Percentiles rank a stretch among this genome's conserved stretches.
These are phyloP conservation scores for Candida labiduridarum DNA, from an alignment of 1,139 yeast species.

Conservation along the genomic window DNA sequence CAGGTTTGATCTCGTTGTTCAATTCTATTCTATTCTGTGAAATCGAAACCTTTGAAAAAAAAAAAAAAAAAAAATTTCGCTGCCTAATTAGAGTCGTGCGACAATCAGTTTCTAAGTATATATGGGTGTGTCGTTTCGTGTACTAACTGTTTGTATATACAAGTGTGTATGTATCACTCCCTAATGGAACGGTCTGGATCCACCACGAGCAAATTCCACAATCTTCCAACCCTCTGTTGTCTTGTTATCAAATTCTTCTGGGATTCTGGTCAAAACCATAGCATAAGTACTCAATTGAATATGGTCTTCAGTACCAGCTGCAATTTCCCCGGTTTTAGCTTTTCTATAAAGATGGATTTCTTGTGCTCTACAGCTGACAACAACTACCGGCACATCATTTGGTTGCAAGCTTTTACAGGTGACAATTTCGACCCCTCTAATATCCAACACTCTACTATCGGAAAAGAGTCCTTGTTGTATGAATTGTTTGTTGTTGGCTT, in stretches of 20 bases:
- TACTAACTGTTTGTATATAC: conserved; percentile 9
- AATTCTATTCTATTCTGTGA: background rate
- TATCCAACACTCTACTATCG: conserved; percentile 89
- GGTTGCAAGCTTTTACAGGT: conserved; percentile 90
- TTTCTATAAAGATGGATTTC: conserved; percentile 90
- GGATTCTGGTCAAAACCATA: conserved; percentile 90
- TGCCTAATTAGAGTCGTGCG: background rate
- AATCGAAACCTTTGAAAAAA: background rate
- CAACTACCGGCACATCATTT: conserved; percentile 89
- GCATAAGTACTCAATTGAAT: conserved; percentile 93
- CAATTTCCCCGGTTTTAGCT: conserved; percentile 88
- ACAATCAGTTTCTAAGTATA: background rate
- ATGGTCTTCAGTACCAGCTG: conserved; percentile 95
- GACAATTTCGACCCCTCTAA: conserved; percentile 92
- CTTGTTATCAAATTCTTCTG: conserved; percentile 86
- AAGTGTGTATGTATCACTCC: conserved; percentile 9
- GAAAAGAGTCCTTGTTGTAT: conserved; percentile 90
- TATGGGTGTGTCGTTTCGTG: background rate
- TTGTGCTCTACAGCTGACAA: conserved; percentile 95
- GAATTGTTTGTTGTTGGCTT: conserved; percentile 90
- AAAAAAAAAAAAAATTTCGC: conserved; percentile 1
- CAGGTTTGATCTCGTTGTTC: conserved; percentile 9
- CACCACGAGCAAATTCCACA: conserved; percentile 93
- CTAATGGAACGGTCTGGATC: conserved; percentile 83
- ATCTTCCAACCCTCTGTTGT: conserved; percentile 98